Base-by-base conservation (phyloP, 75 land plant genomes). In the Selaginella moellendorffii region DNA sequence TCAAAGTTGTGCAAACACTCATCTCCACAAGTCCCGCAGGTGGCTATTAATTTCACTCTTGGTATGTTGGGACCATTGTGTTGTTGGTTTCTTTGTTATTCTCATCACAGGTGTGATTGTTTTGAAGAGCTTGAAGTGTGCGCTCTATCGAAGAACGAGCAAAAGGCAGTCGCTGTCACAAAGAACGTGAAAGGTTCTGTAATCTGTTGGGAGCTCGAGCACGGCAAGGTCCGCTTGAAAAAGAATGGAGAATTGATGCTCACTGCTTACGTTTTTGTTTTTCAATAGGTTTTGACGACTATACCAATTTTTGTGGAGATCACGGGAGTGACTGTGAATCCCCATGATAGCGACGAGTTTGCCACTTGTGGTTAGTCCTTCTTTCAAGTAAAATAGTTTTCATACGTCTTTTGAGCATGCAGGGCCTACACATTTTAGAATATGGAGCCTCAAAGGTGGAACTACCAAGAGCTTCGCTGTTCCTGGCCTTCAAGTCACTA, bases 391-490 rank as follows among this genome's bases (percentile, higher is more conserved):
- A 36, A 36, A 5, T 36, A 36, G n/a, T n/a, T n/a, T n/a, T n/a
- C n/a, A n/a, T n/a, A n/a, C n/a, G 20, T 20, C 61, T n/a, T 9
- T 58, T n/a, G 10, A 17, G 10, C 0, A 5, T 46, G 42, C 36
- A 69, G 67, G 67, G 29, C 67, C 67, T 24, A 10, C 42, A 14
- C 21, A 65, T 59, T 69, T 69, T 14, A 69, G 58, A 62, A 23
- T 69, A 10, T 69, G 70, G 70, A 69, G 69, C 23, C 19, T 62
- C 14, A 62, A 10, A 28, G 69, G 28, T 2, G 69, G 65, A 12
- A 12, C 5, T 9, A 28, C 25, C 28, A 19, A 62, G 30, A 26
- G 18, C 8, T 27, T n/a, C 28, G 30, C 27, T 24, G 24, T 36
- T 17, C 66, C 51, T 25, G 67, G 8, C 61, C 61, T 65, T 25